These are phyloP conservation scores for Helichrysum umbraculigerum DNA, from an alignment of 129 eudicot species.

Conservation along the genomic window DNA sequence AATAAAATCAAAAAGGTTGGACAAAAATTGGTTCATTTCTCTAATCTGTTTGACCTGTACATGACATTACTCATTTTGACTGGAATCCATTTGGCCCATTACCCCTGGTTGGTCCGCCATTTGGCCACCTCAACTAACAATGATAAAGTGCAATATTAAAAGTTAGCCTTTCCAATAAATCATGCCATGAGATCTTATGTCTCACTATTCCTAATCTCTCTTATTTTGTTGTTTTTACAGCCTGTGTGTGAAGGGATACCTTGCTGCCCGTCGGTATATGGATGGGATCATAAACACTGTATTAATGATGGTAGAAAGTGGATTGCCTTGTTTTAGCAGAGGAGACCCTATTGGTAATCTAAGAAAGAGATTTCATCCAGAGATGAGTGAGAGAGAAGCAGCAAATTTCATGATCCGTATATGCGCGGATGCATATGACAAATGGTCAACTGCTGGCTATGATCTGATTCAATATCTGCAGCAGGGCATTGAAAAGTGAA, in stretches of 20 bases:
- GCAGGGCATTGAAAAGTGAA: constrained; percentile 93
- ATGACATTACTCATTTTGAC: not conserved
- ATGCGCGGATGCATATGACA: constrained; percentile 93
- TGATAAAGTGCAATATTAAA: not conserved
- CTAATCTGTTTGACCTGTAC: not conserved
- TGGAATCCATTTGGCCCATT: not conserved
- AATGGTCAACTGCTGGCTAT: constrained; percentile 99
- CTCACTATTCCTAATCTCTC: constrained; percentile 2
- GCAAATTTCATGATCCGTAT: constrained; percentile 90
- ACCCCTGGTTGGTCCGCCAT: not conserved
- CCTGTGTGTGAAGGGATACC: constrained; percentile 97
- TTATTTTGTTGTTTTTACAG: constrained; percentile 37
- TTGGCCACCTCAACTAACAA: not conserved
- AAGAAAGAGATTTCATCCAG: constrained; percentile 93
- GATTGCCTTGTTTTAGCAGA: constrained; percentile 97
- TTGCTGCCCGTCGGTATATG: constrained; percentile 91
- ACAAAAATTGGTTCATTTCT: not conserved
- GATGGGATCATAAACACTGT: constrained; percentile 93
- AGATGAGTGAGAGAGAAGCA: constrained; percentile 97
- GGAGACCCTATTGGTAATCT: constrained; percentile 97
- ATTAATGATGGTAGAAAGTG: constrained; percentile 84
- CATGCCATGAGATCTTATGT: not conserved
- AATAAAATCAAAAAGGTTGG: not conserved
- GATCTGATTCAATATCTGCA: constrained; percentile 95
- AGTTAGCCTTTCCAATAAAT: not conserved